Evolutionary conservation across 768 basidiomycete genomes (phyloP).

Genomic region (Collybia mongolica): DNA sequence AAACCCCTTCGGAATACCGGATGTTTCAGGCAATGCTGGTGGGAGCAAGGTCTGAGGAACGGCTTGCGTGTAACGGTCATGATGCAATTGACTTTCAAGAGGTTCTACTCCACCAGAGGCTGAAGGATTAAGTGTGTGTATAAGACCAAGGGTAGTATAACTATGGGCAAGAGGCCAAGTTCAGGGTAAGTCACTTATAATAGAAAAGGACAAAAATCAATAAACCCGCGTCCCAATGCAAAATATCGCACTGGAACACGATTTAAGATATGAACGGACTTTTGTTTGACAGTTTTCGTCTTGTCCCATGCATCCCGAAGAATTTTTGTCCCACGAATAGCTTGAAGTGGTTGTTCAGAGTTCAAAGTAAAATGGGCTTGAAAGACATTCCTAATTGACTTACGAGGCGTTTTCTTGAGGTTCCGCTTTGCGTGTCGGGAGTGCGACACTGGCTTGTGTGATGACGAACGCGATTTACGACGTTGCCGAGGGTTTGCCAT

Average conservation of each 20-base stretch:
- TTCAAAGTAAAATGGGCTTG: neutral
- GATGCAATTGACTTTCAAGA: slow-evolving; percentile 13
- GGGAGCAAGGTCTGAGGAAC: slow-evolving; percentile 10
- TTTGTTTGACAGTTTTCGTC: slow-evolving; percentile 85
- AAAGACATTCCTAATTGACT: slow-evolving; percentile 18
- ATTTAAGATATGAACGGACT: slow-evolving; percentile 50
- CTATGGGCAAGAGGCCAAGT: slow-evolving; percentile 31
- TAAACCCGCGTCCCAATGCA: neutral
- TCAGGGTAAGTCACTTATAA: neutral
- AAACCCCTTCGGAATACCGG: slow-evolving; percentile 55
- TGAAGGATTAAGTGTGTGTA: slow-evolving; percentile 64
- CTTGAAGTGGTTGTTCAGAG: slow-evolving; percentile 28
- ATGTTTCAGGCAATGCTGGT: neutral
- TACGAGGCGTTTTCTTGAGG: slow-evolving; percentile 77
- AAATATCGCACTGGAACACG: neutral
- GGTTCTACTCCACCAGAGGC: slow-evolving; percentile 70
- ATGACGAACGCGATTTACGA: slow-evolving; percentile 76
- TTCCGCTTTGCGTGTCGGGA: slow-evolving; percentile 73
- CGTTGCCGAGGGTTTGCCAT: slow-evolving; percentile 98
- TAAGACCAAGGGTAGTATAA: slow-evolving; percentile 76
- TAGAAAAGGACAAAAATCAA: neutral
- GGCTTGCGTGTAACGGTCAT: slow-evolving; percentile 9
- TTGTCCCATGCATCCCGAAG: slow-evolving; percentile 89
- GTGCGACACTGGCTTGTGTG: slow-evolving; percentile 72
- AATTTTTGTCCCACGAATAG: slow-evolving; percentile 77